Base-by-base conservation (phyloP, 768 basidiomycete species). In the Leccinellum luteum region DNA sequence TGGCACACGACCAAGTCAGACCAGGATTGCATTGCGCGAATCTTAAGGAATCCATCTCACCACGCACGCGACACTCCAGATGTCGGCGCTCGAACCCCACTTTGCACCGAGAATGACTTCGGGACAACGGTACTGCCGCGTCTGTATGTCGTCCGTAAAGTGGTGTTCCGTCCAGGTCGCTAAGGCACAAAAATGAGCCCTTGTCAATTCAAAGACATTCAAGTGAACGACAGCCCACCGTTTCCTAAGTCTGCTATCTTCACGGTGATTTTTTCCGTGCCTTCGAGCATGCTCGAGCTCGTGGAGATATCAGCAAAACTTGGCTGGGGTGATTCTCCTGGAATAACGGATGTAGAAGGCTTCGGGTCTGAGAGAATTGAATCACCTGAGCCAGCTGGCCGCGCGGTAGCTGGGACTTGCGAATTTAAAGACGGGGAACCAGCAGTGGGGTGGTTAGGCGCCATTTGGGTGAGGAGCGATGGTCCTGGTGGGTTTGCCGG, bases 181-280 rank as follows among this genome's bases (percentile, higher is more conserved):
- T 72, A 58, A 52, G 43, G 51, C 30, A 54, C 48, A 49, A 7
- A 25, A 9, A 56, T 59, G 51, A 59, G 51, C 5, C 3, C 10
- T 13, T 48, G 32, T 41, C 25, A 1, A 35, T n/a, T 30, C 32
- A 51, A 49, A 34, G 13, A 50, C 6, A 41, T 23, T 51, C 30
- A 10, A 48, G 5, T 10, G 15, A 19, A 19, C 8, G 13, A n/a
- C 4, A 34, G 50, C 43, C 4, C 34, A 31, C 48, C 93, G 73
- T 98, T 98, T 8, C 97, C 97, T 53, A 99, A 75, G 81, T 99
- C 97, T 30, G 96, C 97, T 69, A 99, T 98, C 81, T 98, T 98
- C 52, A 99, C 97, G 6, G 94, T 98, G 60, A 98, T 97, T 70
- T 85, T 84, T 68, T 91, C 85, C 54, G 65, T 59, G 17, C 70